These are phyloP conservation scores for Cordyceps militaris DNA, from an alignment of 2,329 filamentous ascomycete species.

Conservation along the genomic window DNA sequence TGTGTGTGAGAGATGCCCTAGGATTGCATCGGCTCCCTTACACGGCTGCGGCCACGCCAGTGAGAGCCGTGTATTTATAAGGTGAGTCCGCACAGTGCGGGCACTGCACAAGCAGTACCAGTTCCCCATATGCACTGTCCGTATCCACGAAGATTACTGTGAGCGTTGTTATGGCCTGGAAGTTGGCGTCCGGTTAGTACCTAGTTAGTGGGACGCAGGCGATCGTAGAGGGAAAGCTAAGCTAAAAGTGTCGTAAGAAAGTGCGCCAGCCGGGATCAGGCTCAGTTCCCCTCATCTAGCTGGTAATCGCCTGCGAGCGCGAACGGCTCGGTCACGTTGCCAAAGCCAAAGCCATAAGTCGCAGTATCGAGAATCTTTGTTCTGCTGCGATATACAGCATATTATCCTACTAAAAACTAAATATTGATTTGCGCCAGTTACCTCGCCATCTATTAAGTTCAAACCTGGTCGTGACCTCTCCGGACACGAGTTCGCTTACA, in stretches of 20 bases:
- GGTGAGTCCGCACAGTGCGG: constrained; percentile 10
- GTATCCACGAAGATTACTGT: not conserved
- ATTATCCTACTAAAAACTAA: constrained; percentile 8
- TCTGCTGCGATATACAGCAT: not conserved
- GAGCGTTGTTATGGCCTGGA: too few species aligned
- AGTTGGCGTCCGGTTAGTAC: too few species aligned
- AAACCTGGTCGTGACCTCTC: not conserved
- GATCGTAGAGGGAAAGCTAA: not conserved
- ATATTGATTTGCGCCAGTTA: not conserved
- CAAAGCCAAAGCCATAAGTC: not conserved
- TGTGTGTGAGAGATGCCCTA: not conserved
- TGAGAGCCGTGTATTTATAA: not conserved
- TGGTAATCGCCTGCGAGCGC: not conserved
- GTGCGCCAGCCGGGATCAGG: not conserved
- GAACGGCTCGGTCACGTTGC: not conserved
- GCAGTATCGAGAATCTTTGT: not conserved
- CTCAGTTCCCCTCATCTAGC: not conserved
- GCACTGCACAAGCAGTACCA: not conserved
- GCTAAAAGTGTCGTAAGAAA: not conserved
- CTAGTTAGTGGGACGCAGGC: not conserved
- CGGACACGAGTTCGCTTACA: not conserved
- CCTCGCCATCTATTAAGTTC: constrained; percentile 5
- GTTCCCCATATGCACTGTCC: not conserved
- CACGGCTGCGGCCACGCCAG: not conserved
- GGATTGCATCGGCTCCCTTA: constrained; percentile 1